These are phyloP conservation scores for Clitopilus passeckerianus DNA, from an alignment of 768 basidiomycete species.

Conservation along the genomic window DNA sequence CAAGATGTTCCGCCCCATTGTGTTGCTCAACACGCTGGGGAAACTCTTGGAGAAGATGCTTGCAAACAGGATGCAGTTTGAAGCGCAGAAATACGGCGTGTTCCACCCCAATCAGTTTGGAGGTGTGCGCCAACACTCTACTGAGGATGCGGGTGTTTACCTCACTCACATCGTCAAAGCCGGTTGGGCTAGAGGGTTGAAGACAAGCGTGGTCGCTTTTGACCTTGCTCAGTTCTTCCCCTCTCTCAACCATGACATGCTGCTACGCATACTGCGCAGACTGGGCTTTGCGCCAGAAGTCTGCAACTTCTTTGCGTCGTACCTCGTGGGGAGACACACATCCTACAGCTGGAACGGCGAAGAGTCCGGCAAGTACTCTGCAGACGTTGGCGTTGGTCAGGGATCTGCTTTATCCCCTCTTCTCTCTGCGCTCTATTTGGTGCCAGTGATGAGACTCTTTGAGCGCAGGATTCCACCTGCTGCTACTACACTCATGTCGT, in stretches of 20 bases:
- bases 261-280: background rate
- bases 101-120: background rate
- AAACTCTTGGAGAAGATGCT: constrained; percentile 2
- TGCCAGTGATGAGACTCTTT: background rate
- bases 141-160: background rate
- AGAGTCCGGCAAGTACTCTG: background rate
- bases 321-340: background rate
- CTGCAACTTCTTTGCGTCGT: background rate
- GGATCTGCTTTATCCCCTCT: background rate
- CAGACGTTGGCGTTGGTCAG: constrained; percentile 1
- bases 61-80: background rate
- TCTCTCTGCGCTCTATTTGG: background rate
- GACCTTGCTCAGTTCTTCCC: background rate
- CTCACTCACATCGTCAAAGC: background rate
- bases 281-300: background rate
- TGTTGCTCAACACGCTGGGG: background rate
- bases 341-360: background rate
- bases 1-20: background rate
- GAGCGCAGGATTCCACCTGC: background rate
- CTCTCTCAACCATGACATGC: background rate
- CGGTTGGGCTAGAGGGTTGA: background rate
- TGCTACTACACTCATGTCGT: background rate
- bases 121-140: background rate
- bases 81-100: background rate
- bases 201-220: background rate